Evolutionary conservation across 352 stramenopile species (phyloP), one percentile per base, ranked within the genome.

Genomic region (Phytophthora chlamydospora): DNA sequence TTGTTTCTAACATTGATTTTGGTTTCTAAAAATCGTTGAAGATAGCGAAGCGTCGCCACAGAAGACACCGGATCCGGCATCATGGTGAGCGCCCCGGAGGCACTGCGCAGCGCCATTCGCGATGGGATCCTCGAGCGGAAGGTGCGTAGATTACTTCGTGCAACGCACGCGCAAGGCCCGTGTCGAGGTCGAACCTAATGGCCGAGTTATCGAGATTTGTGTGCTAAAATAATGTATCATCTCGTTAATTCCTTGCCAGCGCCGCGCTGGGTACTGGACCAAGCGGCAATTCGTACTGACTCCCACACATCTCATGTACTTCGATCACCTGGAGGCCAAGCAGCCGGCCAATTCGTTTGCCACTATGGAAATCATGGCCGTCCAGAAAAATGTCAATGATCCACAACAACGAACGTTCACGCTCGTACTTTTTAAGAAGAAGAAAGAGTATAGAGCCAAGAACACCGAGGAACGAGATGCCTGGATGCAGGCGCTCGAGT

Each of bases 271-370:
- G 34, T 83, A 83, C 40, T 95, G 86, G 86, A 90, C 87, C 59
- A 91, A 91, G 68, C 80, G 85, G 56, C 82, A 82, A 46, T 92
- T 91, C 36, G 64, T 93, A 21, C 69, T 95, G 53, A 93, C 83
- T 17, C 68, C 71, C 2, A 75, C 74, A 27, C 78, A 85, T 16
- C 79, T 81, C 38, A 74, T 86, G 59, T 86, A 88, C 64, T 95
- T 90, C 42, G 84, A 93, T 41, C 71, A 80, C 14, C 43, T 83
- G 38, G 73, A 83, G n/a, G 72, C 78, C 6, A 43, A 57, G 19
- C 60, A 75, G 29, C 65, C 83, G 4, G 47, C 48, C 11, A 83
- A 76, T 17, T 71, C 73, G 3, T 73, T 91, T 12, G 57, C 75
- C 11, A 89, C 83, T 4, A 77, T 79, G 60, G 85, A 95, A 59